Base-by-base conservation (phyloP, 306 rosid genomes). In the Erythrophleum fordii region DNA sequence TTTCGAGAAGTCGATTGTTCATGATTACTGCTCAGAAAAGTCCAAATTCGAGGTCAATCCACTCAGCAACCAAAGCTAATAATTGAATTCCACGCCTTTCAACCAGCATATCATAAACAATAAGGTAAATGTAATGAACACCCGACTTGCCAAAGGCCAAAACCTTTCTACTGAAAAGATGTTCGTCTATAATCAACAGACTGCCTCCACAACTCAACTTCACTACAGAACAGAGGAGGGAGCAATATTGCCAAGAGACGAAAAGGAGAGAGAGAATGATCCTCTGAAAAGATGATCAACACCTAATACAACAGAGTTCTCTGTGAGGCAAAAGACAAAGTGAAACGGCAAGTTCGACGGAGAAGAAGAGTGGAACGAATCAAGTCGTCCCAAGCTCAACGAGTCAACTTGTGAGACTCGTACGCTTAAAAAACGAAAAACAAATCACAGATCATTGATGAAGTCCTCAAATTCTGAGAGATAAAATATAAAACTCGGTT, bases 1-100 rank as follows among this genome's bases (percentile, higher is more conserved):
- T 89, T 78, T 90, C 90, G 75, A 95, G 85, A 67, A 93, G 78
- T 67, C 84, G 87, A 17, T 80, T 78, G 83, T 78, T 90, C 98
- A 95, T 95, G 83, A 83, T 85, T 83, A 58, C 68, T 66, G 64
- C 68, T 29, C 74, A 41, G 56, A 35, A 64, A 66, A 51, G 68
- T 48, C 75, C 72, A 23, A 79, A 81, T 76, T 49, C 80, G 78
- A 85, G 75, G 31, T 35, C 26, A 65, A 73, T 53, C 29, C 42
- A 59, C 18, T 26, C 26, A 49, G 55, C 75, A 73, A 46, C 69
- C 83, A 82, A 77, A 53, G 52, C 87, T 41, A 39, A 48, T 67
- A 11, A 61, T 59, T 31, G 72, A 31, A 48, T 67, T 73, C 81
- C 83, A 60, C 60, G 66, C 64, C 69, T 53, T 66, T 55, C 26